Base-by-base conservation (phyloP, 768 basidiomycete genomes). In the Tylopilus vinaceipallidus region DNA sequence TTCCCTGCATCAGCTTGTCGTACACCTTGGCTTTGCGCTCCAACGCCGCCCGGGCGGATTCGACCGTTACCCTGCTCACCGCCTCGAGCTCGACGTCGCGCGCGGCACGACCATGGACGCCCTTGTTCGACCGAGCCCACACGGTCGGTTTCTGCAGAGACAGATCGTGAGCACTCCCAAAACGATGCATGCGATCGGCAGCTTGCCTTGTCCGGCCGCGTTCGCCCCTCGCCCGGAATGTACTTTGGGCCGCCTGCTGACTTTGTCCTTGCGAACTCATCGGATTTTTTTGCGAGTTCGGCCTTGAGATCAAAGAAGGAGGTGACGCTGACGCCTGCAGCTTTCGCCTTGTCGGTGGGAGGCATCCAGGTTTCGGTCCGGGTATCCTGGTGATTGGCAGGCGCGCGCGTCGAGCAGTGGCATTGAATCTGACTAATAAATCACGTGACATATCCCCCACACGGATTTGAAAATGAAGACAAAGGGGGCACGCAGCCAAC, bases 281-380 rank as follows among this genome's bases (percentile, higher is more conserved):
- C 75, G 48, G 77, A 73, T 46, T 73, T 66, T 52, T 73, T 75
- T 1, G 70, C 70, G 2, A 82, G 64, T 46, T 79, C 73, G 8
- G 77, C 84, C 53, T 86, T 88, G 36, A 94, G 80, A 60, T 91
- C 88, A n/a, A 91, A 79, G 65, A 91, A 88, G 0, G 91, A 89
- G 50, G 76, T 78, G 4, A 84, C 76, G 52, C 81, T 87, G 60
- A 89, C 76, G 8, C 86, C 86, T 32, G 82, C 80, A 14, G 82
- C 83, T 61, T 80, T 86, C 0, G 82, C 75, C 64, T 85, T 68
- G 64, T 73, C 76, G 5, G 73, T 67, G 30, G 81, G 76, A 11
- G 75, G 70, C 79, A 79, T 76, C 20, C 9, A 23, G 7, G 8
- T 36, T 14, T 39, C 14, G 49, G n/a, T 37, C 29, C 37, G 33